Conservation (phyloP, 805 yeast genomes). For the Saccharomycopsis schoenii region DNA sequence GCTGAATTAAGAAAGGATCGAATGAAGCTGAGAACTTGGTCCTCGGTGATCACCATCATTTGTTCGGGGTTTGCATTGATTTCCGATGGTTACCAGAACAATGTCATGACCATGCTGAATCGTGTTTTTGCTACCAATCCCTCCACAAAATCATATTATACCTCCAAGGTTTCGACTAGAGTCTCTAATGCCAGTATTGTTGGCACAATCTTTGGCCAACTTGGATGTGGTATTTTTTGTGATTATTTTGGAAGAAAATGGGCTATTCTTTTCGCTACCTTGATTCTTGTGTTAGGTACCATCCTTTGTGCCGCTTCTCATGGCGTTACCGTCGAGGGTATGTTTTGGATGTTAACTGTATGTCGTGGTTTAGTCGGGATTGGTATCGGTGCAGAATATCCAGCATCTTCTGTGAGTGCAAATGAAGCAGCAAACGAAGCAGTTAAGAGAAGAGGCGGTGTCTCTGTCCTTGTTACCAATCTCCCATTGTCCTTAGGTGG, state of each 20-base stretch:
- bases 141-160: constrained; percentile 26
- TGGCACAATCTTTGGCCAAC: constrained; percentile 64
- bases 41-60: constrained; percentile 38
- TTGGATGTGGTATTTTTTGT: constrained; percentile 52
- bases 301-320: constrained; percentile 62
- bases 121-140: constrained; percentile 37
- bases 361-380: constrained; percentile 68
- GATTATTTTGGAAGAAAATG: constrained; percentile 61
- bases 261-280: constrained; percentile 58
- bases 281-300: constrained; percentile 53
- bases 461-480: constrained; percentile 58
- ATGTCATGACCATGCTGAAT: constrained; percentile 62
- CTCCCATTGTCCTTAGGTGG: constrained; percentile 69
- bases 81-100: constrained; percentile 72
- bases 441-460: constrained; percentile 53
- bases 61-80: constrained; percentile 70
- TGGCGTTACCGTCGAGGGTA: constrained; percentile 46
- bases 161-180: constrained; percentile 40
- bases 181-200: constrained; percentile 63
- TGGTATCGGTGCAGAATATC: constrained; percentile 74
- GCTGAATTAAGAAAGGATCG: constrained; percentile 20
- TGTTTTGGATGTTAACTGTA: constrained; percentile 73
- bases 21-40: constrained; percentile 23
- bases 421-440: constrained; percentile 66
- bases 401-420: constrained; percentile 58